Percentiles rank a stretch among this genome's conserved stretches.
phyloP scores from a whole-genome alignment of 1,284 basidiomycete species.

The Pascua guehoae region DNA sequence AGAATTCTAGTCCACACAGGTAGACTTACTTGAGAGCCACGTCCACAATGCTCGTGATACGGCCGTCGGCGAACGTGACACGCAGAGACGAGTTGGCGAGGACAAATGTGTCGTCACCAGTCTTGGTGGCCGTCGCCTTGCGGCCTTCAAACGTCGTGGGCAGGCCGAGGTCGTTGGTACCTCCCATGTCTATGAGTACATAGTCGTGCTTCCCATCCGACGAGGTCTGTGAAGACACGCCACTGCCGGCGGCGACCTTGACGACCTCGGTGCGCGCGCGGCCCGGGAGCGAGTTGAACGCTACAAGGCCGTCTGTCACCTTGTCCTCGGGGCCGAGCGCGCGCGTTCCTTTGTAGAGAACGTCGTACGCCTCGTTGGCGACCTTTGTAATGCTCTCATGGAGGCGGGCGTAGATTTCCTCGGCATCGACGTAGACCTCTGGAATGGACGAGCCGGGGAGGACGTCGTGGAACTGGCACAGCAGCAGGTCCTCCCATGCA shows the following conservation, averaged over 20 bases:
- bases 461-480: constrained; percentile 91
- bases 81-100: constrained; percentile 67
- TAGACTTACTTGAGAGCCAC: constrained; percentile 53
- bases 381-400: constrained; percentile 63
- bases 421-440: constrained; percentile 84
- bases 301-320: constrained; percentile 25
- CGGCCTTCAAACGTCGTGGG: constrained; percentile 51
- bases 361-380: constrained; percentile 70
- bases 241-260: constrained; percentile 23
- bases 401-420: constrained; percentile 75
- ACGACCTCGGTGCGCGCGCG: constrained; percentile 41
- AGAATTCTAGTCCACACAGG: constrained; percentile 50
- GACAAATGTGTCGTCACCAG: constrained; percentile 62
- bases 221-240: constrained; percentile 58
- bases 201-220: constrained; percentile 63
- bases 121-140: constrained; percentile 58
- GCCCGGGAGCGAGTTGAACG: constrained; percentile 41
- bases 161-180: constrained; percentile 43
- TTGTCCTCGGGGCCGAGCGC: constrained; percentile 10
- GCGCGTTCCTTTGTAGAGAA: constrained; percentile 63
- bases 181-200: constrained; percentile 60
- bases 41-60: constrained; percentile 78
- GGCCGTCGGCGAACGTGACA: constrained; percentile 70
- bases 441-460: constrained; percentile 83
- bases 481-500: constrained; percentile 85